Conservation (phyloP, 2,329 filamentous ascomycete species). For the Paradendryphiella salina region DNA sequence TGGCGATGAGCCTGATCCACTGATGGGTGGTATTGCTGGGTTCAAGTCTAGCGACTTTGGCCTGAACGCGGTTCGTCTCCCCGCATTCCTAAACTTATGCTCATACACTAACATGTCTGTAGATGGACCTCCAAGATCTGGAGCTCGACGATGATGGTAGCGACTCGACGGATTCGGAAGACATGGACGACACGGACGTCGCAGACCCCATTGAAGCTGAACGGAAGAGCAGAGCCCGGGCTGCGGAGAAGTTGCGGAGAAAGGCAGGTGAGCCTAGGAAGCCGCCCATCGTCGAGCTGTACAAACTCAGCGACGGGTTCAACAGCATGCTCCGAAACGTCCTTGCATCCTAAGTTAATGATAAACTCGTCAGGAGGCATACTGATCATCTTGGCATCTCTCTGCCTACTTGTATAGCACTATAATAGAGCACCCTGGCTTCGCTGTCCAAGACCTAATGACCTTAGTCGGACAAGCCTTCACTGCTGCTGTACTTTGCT, state of each 20-base stretch:
- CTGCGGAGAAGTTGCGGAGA: conserved; percentile 77
- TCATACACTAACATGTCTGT: conserved; percentile 11
- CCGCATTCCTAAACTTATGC: background rate
- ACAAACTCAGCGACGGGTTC: conserved; percentile 79
- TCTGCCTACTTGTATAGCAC: background rate
- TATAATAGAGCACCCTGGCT: background rate
- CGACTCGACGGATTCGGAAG: conserved; percentile 62
- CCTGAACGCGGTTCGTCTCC: conserved; percentile 68
- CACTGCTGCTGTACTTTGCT: background rate
- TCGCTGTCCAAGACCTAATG: conserved; percentile 1
- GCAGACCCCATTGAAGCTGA: conserved; percentile 87
- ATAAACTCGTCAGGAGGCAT: background rate
- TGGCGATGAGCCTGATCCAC: conserved; percentile 52
- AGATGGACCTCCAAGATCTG: conserved; percentile 80
- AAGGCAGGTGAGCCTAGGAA: conserved; percentile 84
- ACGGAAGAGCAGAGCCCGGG: conserved; percentile 73
- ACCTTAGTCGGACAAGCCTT: background rate
- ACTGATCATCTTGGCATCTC: background rate
- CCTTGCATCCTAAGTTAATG: conserved; percentile 58
- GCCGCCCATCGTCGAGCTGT: conserved; percentile 75
- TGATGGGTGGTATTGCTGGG: conserved; percentile 48
- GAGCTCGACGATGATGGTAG: conserved; percentile 70
- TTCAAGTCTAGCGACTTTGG: conserved; percentile 90
- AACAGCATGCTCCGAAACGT: conserved; percentile 79
- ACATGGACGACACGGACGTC: conserved; percentile 68